Percentiles rank a stretch among this genome's conserved stretches.
These are phyloP conservation scores for Mariannaea elegans DNA, from an alignment of 2,329 filamentous ascomycete species.

Conservation along the genomic window DNA sequence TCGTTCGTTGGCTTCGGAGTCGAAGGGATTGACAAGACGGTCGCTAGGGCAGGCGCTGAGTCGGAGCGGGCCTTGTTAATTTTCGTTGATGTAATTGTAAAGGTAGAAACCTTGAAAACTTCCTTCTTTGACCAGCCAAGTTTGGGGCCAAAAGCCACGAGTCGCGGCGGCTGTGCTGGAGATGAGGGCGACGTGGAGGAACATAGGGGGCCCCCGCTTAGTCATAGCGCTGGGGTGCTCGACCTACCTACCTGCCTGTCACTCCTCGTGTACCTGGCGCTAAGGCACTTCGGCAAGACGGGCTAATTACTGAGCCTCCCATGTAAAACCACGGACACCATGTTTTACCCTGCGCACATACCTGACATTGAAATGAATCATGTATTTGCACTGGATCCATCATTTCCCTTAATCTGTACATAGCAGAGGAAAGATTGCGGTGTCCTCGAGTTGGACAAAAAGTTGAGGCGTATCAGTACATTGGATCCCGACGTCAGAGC, in stretches of 20 bases:
- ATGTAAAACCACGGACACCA: too few relatives aligned
- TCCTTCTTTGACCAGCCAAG: constrained; percentile 9
- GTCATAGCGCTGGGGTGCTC: constrained; percentile 1
- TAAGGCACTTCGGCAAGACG: background rate
- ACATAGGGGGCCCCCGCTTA: constrained; percentile 12
- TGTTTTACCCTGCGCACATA: constrained; percentile 4
- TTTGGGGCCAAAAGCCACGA: constrained; percentile 2
- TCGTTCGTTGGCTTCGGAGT: background rate
- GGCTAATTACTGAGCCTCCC: background rate
- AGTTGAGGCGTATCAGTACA: too few relatives aligned
- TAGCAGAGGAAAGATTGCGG: too few relatives aligned
- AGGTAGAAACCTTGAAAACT: background rate
- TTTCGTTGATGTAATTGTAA: background rate
- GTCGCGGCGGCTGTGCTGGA: background rate
- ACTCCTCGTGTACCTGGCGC: background rate
- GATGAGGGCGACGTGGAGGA: constrained; percentile 27
- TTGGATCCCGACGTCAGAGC: too few relatives aligned
- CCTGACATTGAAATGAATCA: too few relatives aligned
- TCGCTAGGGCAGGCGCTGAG: background rate
- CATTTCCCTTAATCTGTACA: too few relatives aligned
- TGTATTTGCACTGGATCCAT: too few relatives aligned
- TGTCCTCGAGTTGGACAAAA: too few relatives aligned
- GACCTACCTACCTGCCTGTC: background rate
- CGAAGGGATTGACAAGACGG: background rate
- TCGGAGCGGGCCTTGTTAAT: background rate